A percentile compares a stretch with the other conserved stretches of the same genome.
Conservation (phyloP, 192 early-diverging fungal species). For the Coemansia sp. region DNA sequence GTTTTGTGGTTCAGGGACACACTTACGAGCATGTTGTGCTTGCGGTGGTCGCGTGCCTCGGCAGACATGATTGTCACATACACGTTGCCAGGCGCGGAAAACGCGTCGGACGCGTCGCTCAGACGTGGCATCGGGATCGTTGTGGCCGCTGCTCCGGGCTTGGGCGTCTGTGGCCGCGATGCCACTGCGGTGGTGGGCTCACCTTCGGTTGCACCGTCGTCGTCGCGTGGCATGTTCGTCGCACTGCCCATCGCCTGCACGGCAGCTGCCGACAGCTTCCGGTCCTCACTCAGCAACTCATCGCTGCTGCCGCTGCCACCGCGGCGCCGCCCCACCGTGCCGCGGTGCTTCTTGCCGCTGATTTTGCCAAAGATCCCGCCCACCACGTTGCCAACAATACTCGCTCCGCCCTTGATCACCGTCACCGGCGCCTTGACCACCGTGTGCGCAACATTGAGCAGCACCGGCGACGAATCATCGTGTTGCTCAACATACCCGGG, state of each 20-base stretch:
- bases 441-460: conserved; percentile 58
- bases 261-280: conserved; percentile 32
- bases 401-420: conserved; percentile 58
- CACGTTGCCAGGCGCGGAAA: conserved; percentile 32
- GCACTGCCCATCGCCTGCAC: conserved; percentile 27
- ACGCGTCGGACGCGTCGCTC: conserved; percentile 32
- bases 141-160: neutral
- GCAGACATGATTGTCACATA: conserved; percentile 35
- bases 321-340: neutral
- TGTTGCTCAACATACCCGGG: conserved; percentile 59
- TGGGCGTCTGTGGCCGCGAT: conserved; percentile 7
- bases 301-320: conserved; percentile 11
- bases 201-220: conserved; percentile 1
- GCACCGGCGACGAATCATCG: conserved; percentile 55
- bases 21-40: conserved; percentile 40
- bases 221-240: conserved; percentile 44
- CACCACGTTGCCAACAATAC: conserved; percentile 52
- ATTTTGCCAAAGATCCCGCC: conserved; percentile 47
- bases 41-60: conserved; percentile 18
- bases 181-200: neutral
- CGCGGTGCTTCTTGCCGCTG: conserved; percentile 37
- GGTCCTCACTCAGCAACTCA: conserved; percentile 6
- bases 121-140: conserved; percentile 28
- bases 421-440: conserved; percentile 61
- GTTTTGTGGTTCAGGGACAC: conserved; percentile 49